Conservation (phyloP, 805 yeast species). For the Candida silvicultrix region DNA sequence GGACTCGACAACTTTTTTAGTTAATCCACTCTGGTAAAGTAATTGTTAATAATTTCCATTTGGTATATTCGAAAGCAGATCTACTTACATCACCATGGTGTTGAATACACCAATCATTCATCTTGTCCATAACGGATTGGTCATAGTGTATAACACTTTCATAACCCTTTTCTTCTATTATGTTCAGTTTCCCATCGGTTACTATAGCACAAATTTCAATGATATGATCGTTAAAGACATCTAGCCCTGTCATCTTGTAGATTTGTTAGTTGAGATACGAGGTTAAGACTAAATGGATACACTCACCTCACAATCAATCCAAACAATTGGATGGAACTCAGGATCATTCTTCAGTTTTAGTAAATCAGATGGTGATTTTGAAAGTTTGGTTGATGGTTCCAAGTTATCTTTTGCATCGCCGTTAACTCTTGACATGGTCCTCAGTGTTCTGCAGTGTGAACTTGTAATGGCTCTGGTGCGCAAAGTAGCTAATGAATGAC, state of each 20-base stretch:
- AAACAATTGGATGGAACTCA: constrained; percentile 47
- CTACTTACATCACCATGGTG: constrained; percentile 53
- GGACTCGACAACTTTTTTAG: constrained; percentile 57
- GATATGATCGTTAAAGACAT: constrained; percentile 72
- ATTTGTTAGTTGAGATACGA: neutral
- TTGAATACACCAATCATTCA: constrained; percentile 84
- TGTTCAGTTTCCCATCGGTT: constrained; percentile 75
- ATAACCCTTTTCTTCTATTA: constrained; percentile 65
- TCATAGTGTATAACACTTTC: constrained; percentile 77
- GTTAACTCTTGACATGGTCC: no score
- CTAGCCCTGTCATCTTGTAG: constrained; percentile 80
- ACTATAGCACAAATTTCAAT: constrained; percentile 88
- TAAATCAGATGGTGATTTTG: neutral
- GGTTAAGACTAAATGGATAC: neutral
- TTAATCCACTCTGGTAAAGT: constrained; percentile 56
- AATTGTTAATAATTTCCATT: constrained; percentile 11
- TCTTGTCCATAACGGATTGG: constrained; percentile 50
- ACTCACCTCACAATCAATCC: constrained; percentile 91
- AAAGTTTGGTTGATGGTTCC: neutral
- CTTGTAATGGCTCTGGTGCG: no score
- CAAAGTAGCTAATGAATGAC: no score
- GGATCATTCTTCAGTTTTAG: constrained; percentile 5
- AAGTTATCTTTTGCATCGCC: no score
- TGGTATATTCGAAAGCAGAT: no score
- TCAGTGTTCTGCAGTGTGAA: no score